Evolutionary conservation across 2,329 filamentous ascomycete genomes (phyloP), one percentile per base, ranked within the genome.

Genomic region (Aspergillus sp.): DNA sequence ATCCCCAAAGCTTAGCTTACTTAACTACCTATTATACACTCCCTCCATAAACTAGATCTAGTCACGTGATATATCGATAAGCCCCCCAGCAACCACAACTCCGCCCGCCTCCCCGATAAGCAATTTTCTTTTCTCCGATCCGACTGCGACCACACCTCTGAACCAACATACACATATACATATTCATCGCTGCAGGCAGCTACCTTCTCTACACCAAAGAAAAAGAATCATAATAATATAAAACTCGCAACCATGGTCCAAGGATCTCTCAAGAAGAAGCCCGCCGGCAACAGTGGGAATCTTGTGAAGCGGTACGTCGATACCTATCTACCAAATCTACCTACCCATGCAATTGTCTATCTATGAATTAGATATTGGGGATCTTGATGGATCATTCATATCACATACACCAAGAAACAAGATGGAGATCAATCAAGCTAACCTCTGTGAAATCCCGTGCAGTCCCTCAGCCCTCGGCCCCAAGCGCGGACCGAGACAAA

Each of bases 401-500:
- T 19, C 19, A 19, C 19, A 19, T 19, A 19, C 19, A 21, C 21
- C 21, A 21, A 21, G 21, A 17, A 6, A 3, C n/a, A 17, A 3
- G 17, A 15, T 1, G 17, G 3, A 21, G 2, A 11, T 17, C 8
- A 17, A 13, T 21, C 8, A 23, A 61, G 48, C 32, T 41, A 54
- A 54, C 3, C 23, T 30, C 25, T 11, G 23, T 30, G 27, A 8
- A 10, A 30, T 30, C 3, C 0, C 11, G 27, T 53, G 21, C 25
- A 75, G 69, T 6, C 64, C 66, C 38, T 42, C 64, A 36, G 69
- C 73, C 7, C 73, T 80, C 38, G 80, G 81, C 11, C 83, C 83
- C 7, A 85, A 84, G 70, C 84, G 83, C 63, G 88, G 88, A 54
- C 77, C 81, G 15, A 81, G 86, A 51, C 81, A 84, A 54, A 88